Base-by-base conservation (phyloP, 2,329 filamentous ascomycete species). In the Fusarium torulosum region DNA sequence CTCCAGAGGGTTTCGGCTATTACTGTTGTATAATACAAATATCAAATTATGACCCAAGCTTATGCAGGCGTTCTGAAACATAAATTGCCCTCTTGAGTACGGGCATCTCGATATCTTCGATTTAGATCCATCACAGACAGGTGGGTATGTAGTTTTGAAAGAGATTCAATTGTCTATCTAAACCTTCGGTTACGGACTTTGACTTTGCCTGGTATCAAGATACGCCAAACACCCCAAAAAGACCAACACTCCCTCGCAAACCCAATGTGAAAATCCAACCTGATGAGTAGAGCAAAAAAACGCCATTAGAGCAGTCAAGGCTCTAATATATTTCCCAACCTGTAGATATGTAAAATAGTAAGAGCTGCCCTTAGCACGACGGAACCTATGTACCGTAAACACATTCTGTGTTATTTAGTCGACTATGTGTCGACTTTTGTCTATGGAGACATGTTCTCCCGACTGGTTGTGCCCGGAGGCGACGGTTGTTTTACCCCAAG, bases 401-500 rank as follows among this genome's bases (percentile, higher is more conserved):
- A 66, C 53, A 35, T 38, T 40, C 4, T 20, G n/a, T 58, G 41
- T 31, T 27, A n/a, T 47, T 37, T 6, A 21, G 37, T n/a, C 14
- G 14, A 20, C 11, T 23, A n/a, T 54, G 49, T 17, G 44, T 11
- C n/a, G 21, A 25, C 58, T 29, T 46, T 44, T 42, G 21, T 51
- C 55, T 62, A 69, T 21, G 41, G 47, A 38, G 49, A 46, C 41
- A 43, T 20, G 27, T 51, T 41, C 11, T 53, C 49, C 17, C 33
- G 44, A 4, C 10, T 41, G 31, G 42, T 9, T 14, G 64, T 59
- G 21, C 42, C 49, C 4, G 61, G 35, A 7, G 55, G 59, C 11
- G 57, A 60, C 7, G 54, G 61, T 7, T 71, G 71, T 59, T 83
- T 77, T 23, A 83, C 82, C 37, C 88, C 90, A 7, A 92, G 79